Base-by-base conservation (phyloP, 371 early-diverging fungal species). In the Smittium culicis region DNA sequence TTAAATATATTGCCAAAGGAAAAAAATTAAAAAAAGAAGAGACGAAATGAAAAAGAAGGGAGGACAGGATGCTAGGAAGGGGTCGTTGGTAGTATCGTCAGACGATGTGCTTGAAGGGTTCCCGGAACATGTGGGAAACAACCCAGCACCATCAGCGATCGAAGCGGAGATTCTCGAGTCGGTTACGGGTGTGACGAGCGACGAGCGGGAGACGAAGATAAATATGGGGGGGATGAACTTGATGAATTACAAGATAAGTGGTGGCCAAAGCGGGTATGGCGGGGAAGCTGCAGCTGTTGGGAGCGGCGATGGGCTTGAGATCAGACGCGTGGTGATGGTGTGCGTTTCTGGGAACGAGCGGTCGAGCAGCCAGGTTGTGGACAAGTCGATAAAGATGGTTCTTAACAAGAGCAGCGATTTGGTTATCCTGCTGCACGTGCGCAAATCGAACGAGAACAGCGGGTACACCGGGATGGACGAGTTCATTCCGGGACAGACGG, bases 391-490 rank as follows among this genome's bases (percentile, higher is more conserved):
- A 29, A 31, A 62, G 24, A 2, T 62, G 8, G 34, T 62, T 24
- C n/a, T n/a, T n/a, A 17, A 33, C 24, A 62, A 62, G 33, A 34
- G 34, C 32, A 32, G 32, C n/a, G 63, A 62, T 31, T 33, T 62
- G 27, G 16, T 62, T 2, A 33, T 62, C 8, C n/a, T 62, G 31
- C 24, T 32, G 8, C 63, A 62, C n/a, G 63, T 62, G 34, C n/a
- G 63, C 29, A 27, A 62, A 34, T 2, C 2, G 2, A 24, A 62
- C 5, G 34, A 62, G 24, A 2, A n/a, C 11, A 33, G 16, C 17
- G 63, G 63, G 63, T n/a, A 31, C 34, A 34, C 34, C 11, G 63
- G 63, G 8, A 11, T 62, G 5, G n/a, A 29, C 24, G 63, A 62
- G 11, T 62, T 27, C 34, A 34, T 62, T 24, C 20, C 63, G 24